A percentile compares a stretch with the other conserved stretches of the same genome.
Conservation (phyloP, 345 rosid species). For the Psidium guajava region DNA sequence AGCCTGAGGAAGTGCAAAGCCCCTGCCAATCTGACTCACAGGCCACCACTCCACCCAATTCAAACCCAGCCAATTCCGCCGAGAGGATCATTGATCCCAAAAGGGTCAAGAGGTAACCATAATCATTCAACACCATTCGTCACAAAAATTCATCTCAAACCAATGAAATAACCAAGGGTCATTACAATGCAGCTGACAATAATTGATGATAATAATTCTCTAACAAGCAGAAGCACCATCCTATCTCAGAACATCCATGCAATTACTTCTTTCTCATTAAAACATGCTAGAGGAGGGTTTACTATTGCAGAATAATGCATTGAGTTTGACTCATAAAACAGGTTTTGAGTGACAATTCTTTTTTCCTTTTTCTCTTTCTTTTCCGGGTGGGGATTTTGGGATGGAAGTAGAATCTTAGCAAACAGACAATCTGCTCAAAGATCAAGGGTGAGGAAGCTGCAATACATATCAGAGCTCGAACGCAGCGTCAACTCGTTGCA, state of each 20-base stretch:
- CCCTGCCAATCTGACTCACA: slow-evolving; percentile 21
- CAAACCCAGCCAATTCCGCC: slow-evolving; percentile 12
- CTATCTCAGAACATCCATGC: neutral
- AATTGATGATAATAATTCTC: neutral
- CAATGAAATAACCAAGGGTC: neutral
- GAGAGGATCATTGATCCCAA: slow-evolving; percentile 63
- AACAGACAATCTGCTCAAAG: slow-evolving; percentile 93
- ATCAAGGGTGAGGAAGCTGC: slow-evolving; percentile 85
- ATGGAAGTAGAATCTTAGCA: slow-evolving; percentile 54
- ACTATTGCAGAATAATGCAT: neutral
- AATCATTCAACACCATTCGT: neutral
- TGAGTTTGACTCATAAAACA: neutral
- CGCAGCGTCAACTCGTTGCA: slow-evolving; percentile 79
- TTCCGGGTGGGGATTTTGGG: neutral
- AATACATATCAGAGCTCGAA: slow-evolving; percentile 89
- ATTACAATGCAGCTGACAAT: neutral
- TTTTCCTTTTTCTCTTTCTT: neutral
- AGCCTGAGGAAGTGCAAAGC: slow-evolving; percentile 50
- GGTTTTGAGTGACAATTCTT: neutral
- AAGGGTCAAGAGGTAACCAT: slow-evolving; percentile 71
- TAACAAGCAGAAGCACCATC: neutral
- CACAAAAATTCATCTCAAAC: neutral
- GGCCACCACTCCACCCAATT: neutral
- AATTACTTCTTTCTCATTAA: neutral
- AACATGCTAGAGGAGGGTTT: neutral